Conservation (phyloP, 2,329 filamentous ascomycete species). For the Nemania abortiva region DNA sequence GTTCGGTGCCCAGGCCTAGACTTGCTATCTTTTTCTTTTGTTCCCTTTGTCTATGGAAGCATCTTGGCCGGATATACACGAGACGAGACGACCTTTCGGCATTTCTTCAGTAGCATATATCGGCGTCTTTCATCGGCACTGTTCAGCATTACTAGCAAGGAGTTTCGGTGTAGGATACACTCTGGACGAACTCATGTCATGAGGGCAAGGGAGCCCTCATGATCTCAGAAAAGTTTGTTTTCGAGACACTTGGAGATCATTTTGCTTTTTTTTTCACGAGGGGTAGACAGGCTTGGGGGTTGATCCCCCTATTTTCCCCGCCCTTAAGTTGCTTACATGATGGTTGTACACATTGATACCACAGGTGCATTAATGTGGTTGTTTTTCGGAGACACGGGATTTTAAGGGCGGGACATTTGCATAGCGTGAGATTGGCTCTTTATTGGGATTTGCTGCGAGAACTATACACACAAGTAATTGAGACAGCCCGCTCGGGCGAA, state of each 20-base stretch:
- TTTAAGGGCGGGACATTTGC: slow-evolving; percentile 19
- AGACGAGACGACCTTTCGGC: slow-evolving; percentile 25
- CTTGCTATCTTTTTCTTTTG: slow-evolving; percentile 21
- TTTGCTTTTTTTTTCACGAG: slow-evolving; percentile 23
- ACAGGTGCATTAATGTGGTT: slow-evolving; percentile 33
- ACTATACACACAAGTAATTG: slow-evolving; percentile 14
- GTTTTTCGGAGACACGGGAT: slow-evolving; percentile 16
- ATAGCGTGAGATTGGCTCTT: slow-evolving; percentile 22
- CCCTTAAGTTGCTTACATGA: slow-evolving; percentile 18
- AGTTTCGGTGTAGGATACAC: slow-evolving; percentile 21
- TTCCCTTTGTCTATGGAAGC: slow-evolving; percentile 32
- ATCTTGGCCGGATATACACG: slow-evolving; percentile 32
- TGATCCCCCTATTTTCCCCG: slow-evolving; percentile 21
- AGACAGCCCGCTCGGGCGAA: not conserved
- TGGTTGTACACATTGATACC: slow-evolving; percentile 19
- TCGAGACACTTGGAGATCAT: slow-evolving; percentile 8
- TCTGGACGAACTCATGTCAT: not conserved
- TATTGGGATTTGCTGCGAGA: slow-evolving; percentile 11
- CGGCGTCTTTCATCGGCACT: slow-evolving; percentile 38
- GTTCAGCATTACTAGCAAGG: slow-evolving; percentile 39
- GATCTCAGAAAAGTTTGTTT: slow-evolving; percentile 32
- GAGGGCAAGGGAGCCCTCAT: slow-evolving; percentile 17
- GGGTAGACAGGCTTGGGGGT: slow-evolving; percentile 14
- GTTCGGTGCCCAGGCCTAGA: slow-evolving; percentile 56
- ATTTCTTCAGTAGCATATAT: slow-evolving; percentile 34